Evolutionary conservation across 2,329 filamentous ascomycete species (phyloP).

Genomic region (Elsinoe arachidis): DNA sequence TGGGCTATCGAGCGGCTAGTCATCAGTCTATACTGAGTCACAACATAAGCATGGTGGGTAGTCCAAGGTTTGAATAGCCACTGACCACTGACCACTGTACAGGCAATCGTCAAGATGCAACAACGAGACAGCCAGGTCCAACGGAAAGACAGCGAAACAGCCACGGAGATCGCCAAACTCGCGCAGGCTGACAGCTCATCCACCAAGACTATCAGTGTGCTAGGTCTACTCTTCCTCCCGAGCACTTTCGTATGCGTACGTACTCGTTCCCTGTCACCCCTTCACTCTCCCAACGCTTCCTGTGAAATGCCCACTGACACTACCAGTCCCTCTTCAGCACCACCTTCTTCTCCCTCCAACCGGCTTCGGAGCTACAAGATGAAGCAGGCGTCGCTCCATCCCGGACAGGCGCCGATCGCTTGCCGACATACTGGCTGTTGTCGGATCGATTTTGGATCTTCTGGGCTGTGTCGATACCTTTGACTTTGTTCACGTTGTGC

Average conservation of each 20-base stretch:
- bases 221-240: slow-evolving; percentile 21
- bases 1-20: background rate
- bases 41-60: slow-evolving; percentile 21
- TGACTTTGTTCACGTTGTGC: background rate
- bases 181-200: slow-evolving; percentile 18
- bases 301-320: background rate
- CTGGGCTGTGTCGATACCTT: slow-evolving; percentile 6
- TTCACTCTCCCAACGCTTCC: background rate
- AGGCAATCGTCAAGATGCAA: slow-evolving; percentile 20
- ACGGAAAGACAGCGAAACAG: slow-evolving; percentile 16
- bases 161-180: slow-evolving; percentile 17
- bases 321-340: slow-evolving; percentile 15
- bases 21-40: slow-evolving; percentile 17
- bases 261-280: too few relatives aligned
- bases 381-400: background rate
- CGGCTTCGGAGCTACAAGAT: background rate
- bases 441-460: slow-evolving; percentile 12
- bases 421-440: background rate
- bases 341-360: slow-evolving; percentile 5
- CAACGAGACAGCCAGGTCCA: slow-evolving; percentile 17
- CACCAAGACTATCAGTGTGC: slow-evolving; percentile 20
- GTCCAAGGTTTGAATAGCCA: background rate
- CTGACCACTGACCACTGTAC: background rate
- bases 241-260: slow-evolving; percentile 19
- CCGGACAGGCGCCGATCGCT: background rate